Evolutionary conservation across 2,329 filamentous ascomycete genomes (phyloP).

Genomic region (Penicillium brasilianum): DNA sequence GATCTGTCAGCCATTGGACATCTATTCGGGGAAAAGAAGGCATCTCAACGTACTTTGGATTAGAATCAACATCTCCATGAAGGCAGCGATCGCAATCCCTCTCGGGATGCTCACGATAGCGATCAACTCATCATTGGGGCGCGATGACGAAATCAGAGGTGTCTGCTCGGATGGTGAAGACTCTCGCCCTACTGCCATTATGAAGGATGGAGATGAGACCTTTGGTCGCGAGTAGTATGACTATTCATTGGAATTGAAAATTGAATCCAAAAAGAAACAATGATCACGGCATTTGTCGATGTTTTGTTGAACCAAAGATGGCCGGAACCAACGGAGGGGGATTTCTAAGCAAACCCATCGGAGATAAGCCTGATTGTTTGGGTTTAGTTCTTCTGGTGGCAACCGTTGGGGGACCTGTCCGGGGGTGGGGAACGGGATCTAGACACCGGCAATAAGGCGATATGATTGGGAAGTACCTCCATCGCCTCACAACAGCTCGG

Average conservation of each 20-base stretch:
- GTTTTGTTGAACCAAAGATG: not conserved
- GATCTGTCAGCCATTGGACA: constrained; percentile 4
- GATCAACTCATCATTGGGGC: constrained; percentile 8
- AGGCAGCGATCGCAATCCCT: constrained; percentile 22
- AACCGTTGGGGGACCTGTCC: not conserved
- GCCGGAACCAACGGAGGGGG: constrained; percentile 11
- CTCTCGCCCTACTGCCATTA: constrained; percentile 18
- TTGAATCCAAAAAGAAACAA: not conserved
- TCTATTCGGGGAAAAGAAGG: not conserved
- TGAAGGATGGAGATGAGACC: not conserved
- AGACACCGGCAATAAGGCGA: not conserved
- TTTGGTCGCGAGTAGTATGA: not conserved
- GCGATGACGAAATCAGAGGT: constrained; percentile 19
- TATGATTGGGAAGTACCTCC: not conserved
- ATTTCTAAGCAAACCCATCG: constrained; percentile 26
- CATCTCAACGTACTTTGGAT: constrained; percentile 28
- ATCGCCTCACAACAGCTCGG: not conserved
- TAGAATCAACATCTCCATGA: constrained; percentile 36
- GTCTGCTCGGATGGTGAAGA: constrained; percentile 22
- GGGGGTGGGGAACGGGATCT: not conserved
- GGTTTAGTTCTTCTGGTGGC: too few relatives aligned
- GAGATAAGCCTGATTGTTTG: constrained; percentile 17
- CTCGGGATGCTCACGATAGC: constrained; percentile 15
- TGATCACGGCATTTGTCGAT: not conserved
- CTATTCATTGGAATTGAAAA: not conserved